A percentile compares a stretch with the other conserved stretches of the same genome.
Evolutionary conservation across 2,329 filamentous ascomycete species (phyloP).

Genomic region (Onygena corvina): DNA sequence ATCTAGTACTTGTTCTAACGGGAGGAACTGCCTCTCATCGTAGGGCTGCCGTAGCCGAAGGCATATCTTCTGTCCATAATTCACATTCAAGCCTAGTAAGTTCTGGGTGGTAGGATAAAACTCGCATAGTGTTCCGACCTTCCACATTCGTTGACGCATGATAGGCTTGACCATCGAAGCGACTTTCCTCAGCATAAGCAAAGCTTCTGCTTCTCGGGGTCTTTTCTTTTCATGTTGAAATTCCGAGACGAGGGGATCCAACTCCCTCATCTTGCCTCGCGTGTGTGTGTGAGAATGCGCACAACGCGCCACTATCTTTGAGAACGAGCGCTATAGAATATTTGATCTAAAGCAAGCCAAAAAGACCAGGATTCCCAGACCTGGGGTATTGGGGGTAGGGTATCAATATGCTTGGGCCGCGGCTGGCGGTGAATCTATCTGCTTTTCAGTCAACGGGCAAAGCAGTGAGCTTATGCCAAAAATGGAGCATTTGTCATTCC

Average conservation of each 20-base stretch:
- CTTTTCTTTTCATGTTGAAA: conserved; percentile 43
- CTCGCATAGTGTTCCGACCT: conserved; percentile 64
- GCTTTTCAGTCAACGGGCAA: background rate
- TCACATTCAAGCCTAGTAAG: conserved; percentile 70
- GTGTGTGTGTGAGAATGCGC: background rate
- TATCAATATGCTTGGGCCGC: background rate
- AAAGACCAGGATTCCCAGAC: too few species aligned
- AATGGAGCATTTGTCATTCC: background rate
- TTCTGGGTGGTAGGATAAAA: conserved; percentile 68
- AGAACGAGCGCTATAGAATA: background rate
- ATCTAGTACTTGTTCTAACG: conserved; percentile 67
- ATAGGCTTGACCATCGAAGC: conserved; percentile 88
- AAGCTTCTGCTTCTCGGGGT: conserved; percentile 40
- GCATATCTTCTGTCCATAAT: conserved; percentile 65
- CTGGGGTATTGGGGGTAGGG: background rate
- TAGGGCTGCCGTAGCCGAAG: conserved; percentile 66
- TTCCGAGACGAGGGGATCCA: conserved; percentile 39
- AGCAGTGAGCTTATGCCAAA: background rate
- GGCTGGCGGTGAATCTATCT: background rate
- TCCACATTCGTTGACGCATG: conserved; percentile 78
- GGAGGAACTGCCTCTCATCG: conserved; percentile 65
- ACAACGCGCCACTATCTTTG: too few species aligned
- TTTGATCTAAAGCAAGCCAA: background rate
- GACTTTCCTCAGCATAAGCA: conserved; percentile 59
- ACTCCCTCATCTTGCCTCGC: conserved; percentile 25